phyloP scores from a whole-genome alignment of 2,329 filamentous ascomycete genomes.

The Fusarium buxicola region DNA sequence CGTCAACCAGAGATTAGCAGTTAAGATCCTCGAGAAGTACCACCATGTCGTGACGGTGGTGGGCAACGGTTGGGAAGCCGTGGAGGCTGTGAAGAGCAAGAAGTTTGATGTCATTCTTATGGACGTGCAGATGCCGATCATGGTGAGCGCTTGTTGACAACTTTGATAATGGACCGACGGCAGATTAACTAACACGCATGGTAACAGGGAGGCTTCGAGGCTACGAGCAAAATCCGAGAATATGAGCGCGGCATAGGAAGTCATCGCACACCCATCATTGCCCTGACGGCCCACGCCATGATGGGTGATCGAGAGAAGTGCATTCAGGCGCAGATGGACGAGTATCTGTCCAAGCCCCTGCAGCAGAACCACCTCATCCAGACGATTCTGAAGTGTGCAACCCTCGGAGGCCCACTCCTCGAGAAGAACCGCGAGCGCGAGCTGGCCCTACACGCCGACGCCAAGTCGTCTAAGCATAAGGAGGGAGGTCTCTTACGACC shows the following conservation, averaged over 20 bases:
- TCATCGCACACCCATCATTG: slow-evolving; percentile 92
- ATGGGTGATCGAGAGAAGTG: slow-evolving; percentile 98
- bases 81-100: slow-evolving; percentile 91
- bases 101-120: slow-evolving; percentile 97
- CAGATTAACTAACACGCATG: slow-evolving; percentile 50
- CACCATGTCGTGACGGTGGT: slow-evolving; percentile 93
- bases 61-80: slow-evolving; percentile 92
- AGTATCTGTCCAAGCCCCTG: slow-evolving; percentile 95
- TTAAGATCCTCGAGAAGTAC: slow-evolving; percentile 98
- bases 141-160: slow-evolving; percentile 67
- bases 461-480: slow-evolving; percentile 57
- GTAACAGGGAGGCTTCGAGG: slow-evolving; percentile 90
- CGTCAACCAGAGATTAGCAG: slow-evolving; percentile 94
- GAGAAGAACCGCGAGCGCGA: slow-evolving; percentile 78
- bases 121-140: slow-evolving; percentile 99
- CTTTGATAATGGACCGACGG: neutral
- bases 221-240: slow-evolving; percentile 94
- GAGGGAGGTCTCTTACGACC: slow-evolving; percentile 54
- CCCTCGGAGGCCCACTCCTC: slow-evolving; percentile 84
- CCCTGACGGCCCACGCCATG: slow-evolving; percentile 97
- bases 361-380: slow-evolving; percentile 98
- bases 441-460: slow-evolving; percentile 63
- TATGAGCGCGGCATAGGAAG: slow-evolving; percentile 87
- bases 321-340: slow-evolving; percentile 98
- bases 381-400: slow-evolving; percentile 96